Evolutionary conservation across 768 basidiomycete species (phyloP).

Genomic region (Strobilomyces echinocephalus): DNA sequence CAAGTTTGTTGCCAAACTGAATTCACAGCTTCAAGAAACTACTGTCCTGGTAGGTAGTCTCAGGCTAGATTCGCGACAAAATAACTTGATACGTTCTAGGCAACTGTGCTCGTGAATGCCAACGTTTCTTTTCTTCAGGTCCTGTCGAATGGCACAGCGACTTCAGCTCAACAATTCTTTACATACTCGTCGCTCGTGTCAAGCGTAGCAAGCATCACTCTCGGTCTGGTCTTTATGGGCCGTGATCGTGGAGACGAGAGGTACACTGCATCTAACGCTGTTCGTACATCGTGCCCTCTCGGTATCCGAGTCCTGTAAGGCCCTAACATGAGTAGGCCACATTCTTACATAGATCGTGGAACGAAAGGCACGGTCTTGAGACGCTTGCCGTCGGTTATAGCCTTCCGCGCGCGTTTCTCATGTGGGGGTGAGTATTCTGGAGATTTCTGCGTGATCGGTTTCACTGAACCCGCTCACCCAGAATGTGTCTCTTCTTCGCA

Average conservation of each 20-base stretch:
- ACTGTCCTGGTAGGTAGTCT: slow-evolving; percentile 45
- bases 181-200: slow-evolving; percentile 42
- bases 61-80: background rate
- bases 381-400: slow-evolving; percentile 49
- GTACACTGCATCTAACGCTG: slow-evolving; percentile 31
- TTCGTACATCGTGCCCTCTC: slow-evolving; percentile 20
- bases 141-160: slow-evolving; percentile 29
- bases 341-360: slow-evolving; percentile 17
- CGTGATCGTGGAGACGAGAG: slow-evolving; percentile 35
- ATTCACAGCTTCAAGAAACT: slow-evolving; percentile 48
- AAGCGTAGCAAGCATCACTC: slow-evolving; percentile 39
- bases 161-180: slow-evolving; percentile 33
- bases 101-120: slow-evolving; percentile 52
- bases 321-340: slow-evolving; percentile 9
- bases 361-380: slow-evolving; percentile 40
- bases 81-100: slow-evolving; percentile 28
- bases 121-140: slow-evolving; percentile 60
- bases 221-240: slow-evolving; percentile 40
- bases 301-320: background rate
- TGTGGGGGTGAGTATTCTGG: slow-evolving; percentile 49
- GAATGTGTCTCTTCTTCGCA: slow-evolving; percentile 28
- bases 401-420: slow-evolving; percentile 50
- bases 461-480: slow-evolving; percentile 4
- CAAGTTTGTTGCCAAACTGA: slow-evolving; percentile 40
- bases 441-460: background rate